Conservation (phyloP, 306 rosid genomes). For the Rosa persica region DNA sequence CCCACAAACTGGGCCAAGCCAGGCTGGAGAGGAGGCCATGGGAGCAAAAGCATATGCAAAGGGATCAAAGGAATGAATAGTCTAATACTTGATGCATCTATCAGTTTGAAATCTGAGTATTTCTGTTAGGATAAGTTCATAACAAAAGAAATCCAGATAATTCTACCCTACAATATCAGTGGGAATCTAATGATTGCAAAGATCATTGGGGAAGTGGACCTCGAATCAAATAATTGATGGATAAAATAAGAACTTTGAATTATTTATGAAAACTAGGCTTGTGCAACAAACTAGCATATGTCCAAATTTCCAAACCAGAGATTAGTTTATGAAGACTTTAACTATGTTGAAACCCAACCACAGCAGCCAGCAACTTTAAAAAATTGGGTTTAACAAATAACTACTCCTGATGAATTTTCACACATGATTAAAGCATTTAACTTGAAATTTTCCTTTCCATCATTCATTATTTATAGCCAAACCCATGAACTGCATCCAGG, state of each 20-base stretch:
- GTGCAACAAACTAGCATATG: slow-evolving; percentile 1
- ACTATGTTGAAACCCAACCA: neutral
- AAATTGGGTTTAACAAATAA: neutral
- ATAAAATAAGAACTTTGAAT: neutral
- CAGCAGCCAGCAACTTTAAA: neutral
- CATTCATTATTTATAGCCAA: neutral
- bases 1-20: slow-evolving; percentile 12
- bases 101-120: neutral
- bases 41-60: slow-evolving; percentile 19
- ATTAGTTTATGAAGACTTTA: slow-evolving; percentile 5
- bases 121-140: slow-evolving; percentile 1
- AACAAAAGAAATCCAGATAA: neutral
- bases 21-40: slow-evolving; percentile 19
- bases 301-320: neutral
- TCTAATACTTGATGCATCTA: slow-evolving; percentile 1
- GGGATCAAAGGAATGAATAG: neutral
- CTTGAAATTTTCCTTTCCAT: neutral
- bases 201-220: slow-evolving; percentile 20
- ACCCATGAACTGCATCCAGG: neutral
- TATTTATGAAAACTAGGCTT: neutral
- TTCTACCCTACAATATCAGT: slow-evolving; percentile 1
- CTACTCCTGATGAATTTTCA: neutral
- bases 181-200: slow-evolving; percentile 24
- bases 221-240: slow-evolving; percentile 21
- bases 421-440: neutral